A percentile compares a stretch with the other conserved stretches of the same genome.
Conservation (phyloP, 768 basidiomycete genomes). For the Tricholoma sp. region DNA sequence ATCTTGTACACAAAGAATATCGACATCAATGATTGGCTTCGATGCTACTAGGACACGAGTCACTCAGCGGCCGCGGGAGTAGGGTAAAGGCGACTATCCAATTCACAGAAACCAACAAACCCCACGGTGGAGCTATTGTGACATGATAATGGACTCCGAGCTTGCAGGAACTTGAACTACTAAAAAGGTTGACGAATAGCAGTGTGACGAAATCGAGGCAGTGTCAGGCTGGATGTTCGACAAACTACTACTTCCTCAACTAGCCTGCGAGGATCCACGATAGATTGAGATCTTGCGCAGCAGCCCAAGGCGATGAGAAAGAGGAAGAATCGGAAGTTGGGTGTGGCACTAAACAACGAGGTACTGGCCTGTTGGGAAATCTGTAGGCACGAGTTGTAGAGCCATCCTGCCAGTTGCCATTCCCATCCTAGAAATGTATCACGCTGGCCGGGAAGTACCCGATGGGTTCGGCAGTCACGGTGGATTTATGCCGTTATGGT, state of each 20-base stretch:
- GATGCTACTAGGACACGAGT: not conserved
- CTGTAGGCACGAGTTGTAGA: not conserved
- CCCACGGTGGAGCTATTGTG: not conserved
- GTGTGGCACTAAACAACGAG: not conserved
- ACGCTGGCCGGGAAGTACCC: not conserved
- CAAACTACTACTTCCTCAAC: not conserved
- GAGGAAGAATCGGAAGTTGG: not conserved
- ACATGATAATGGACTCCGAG: not conserved
- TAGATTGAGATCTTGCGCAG: not conserved
- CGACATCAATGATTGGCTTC: not conserved
- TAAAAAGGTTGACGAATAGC: not conserved
- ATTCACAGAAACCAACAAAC: not conserved
- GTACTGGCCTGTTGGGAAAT: not conserved
- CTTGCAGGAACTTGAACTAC: not conserved
- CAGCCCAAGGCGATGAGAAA: not conserved
- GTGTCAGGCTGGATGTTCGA: not conserved
- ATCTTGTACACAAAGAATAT: not conserved
- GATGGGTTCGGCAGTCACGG: not conserved
- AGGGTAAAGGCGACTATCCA: not conserved
- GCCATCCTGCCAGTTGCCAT: not conserved
- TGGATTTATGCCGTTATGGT: not conserved
- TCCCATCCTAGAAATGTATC: not conserved
- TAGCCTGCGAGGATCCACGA: not conserved
- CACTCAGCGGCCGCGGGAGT: not conserved
- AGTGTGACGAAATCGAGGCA: not conserved